Conservation (phyloP, 768 basidiomycete species). For the Sistotremastrum niveocremeum region DNA sequence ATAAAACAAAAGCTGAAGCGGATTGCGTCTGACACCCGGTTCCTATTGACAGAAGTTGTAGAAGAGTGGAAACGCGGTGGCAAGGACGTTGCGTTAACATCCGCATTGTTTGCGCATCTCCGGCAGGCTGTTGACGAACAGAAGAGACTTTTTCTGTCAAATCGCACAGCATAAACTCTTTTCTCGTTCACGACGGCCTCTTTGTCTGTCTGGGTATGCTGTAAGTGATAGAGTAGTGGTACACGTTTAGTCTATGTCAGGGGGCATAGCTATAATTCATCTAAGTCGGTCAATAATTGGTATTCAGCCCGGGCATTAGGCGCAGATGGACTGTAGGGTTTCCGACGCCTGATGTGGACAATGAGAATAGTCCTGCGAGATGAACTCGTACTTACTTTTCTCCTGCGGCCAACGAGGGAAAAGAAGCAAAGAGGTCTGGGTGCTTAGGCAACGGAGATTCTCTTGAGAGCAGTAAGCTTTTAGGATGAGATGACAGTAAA, state of each 20-base stretch:
- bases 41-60: constrained; percentile 1
- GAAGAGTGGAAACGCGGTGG: neutral
- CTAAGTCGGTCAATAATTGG: constrained; percentile 52
- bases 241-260: too few relatives aligned
- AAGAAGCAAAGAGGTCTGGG: constrained; percentile 88
- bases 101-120: too few relatives aligned
- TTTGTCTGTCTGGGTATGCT: too few relatives aligned
- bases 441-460: constrained; percentile 95
- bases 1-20: neutral
- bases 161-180: too few relatives aligned
- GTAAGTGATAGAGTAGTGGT: too few relatives aligned
- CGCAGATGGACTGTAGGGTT: constrained; percentile 69
- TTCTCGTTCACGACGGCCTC: too few relatives aligned
- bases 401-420: constrained; percentile 91
- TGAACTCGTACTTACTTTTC: constrained; percentile 53
- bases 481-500: constrained; percentile 1
- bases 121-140: too few relatives aligned
- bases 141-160: too few relatives aligned
- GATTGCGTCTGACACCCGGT: constrained; percentile 2
- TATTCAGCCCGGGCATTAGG: constrained; percentile 60
- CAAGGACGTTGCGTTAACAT: neutral
- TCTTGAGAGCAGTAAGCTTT: constrained; percentile 24
- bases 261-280: constrained; percentile 21
- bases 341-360: constrained; percentile 43
- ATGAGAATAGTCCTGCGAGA: neutral